These are phyloP conservation scores for Backusella westeae DNA, from an alignment of 192 early-diverging fungal genomes.

Conservation along the genomic window DNA sequence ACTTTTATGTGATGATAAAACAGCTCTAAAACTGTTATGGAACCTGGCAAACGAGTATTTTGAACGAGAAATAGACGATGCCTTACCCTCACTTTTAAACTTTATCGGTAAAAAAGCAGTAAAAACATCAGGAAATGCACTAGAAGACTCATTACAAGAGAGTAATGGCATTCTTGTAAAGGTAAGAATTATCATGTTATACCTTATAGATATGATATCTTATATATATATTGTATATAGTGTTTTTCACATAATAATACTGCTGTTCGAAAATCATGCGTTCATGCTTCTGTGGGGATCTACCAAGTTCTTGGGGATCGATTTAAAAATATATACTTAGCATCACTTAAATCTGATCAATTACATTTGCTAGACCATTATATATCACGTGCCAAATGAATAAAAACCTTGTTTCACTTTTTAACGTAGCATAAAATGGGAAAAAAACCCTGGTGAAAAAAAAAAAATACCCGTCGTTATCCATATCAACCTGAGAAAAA, in stretches of 20 bases:
- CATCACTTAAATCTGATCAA: constrained; percentile 4
- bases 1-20: neutral
- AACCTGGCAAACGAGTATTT: neutral
- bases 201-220: neutral
- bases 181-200: neutral
- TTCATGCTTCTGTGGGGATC: neutral
- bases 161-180: neutral
- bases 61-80: neutral
- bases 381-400: neutral
- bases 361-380: neutral
- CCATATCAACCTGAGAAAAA: neutral
- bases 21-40: constrained; percentile 1
- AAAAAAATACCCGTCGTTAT: neutral
- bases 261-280: neutral
- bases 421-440: neutral
- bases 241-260: neutral
- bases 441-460: neutral
- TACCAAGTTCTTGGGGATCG: neutral
- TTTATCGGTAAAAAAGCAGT: neutral
- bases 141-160: neutral
- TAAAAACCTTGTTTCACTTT: neutral
- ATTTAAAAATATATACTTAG: neutral
- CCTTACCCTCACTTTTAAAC: neutral
- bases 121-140: neutral
- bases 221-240: neutral